phyloP scores from a whole-genome alignment of 306 rosid genomes.

The Ziziphus jujuba region DNA sequence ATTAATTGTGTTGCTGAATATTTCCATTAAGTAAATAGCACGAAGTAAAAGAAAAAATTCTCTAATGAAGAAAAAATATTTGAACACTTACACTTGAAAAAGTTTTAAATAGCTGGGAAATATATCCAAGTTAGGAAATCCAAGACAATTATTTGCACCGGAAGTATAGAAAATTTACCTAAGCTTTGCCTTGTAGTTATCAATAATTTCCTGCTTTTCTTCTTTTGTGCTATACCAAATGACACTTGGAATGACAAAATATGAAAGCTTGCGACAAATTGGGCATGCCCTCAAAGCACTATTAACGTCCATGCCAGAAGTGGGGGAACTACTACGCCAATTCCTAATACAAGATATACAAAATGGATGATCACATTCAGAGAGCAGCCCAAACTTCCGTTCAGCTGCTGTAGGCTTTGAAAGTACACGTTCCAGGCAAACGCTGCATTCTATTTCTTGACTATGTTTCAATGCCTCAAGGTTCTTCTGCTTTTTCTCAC shows the following conservation, averaged over 20 bases:
- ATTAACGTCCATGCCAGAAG: constrained; percentile 86
- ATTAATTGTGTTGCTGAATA: background rate
- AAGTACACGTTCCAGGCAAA: constrained; percentile 91
- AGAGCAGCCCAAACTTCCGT: constrained; percentile 87
- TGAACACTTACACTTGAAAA: background rate
- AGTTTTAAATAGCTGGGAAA: background rate
- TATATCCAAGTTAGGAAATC: background rate
- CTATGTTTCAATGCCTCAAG: constrained; percentile 80
- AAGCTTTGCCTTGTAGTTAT: constrained; percentile 90
- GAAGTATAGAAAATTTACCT: constrained; percentile 46
- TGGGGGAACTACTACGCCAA: constrained; percentile 94
- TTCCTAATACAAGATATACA: constrained; percentile 94
- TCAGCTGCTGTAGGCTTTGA: constrained; percentile 78
- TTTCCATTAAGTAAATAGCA: background rate
- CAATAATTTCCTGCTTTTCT: constrained; percentile 82
- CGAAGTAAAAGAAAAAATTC: background rate
- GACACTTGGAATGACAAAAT: constrained; percentile 94
- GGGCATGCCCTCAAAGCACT: constrained; percentile 94
- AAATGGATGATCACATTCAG: constrained; percentile 97
- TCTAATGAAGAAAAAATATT: constrained; percentile 1
- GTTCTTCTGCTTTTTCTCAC: constrained; percentile 73
- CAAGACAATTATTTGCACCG: background rate
- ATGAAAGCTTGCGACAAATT: constrained; percentile 89
- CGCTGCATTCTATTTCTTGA: constrained; percentile 98
- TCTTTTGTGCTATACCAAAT: constrained; percentile 84